These are phyloP conservation scores for Clarireedia paspali DNA, from an alignment of 2,329 filamentous ascomycete species.

Conservation along the genomic window DNA sequence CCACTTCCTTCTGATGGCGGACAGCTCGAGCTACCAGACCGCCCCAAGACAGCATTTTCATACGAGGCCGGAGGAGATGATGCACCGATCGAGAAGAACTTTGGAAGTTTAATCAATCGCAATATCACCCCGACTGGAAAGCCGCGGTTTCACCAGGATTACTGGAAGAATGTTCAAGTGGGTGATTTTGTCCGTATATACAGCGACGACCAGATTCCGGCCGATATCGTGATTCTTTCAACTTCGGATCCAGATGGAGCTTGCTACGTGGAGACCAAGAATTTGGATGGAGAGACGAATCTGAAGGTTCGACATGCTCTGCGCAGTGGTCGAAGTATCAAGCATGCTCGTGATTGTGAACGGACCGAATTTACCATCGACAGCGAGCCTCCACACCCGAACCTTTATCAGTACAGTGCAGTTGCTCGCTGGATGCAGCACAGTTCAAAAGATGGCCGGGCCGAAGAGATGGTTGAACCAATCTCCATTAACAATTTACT, in stretches of 20 bases:
- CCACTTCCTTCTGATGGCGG: conserved; percentile 48
- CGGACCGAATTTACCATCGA: conserved; percentile 79
- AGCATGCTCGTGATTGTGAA: conserved; percentile 89
- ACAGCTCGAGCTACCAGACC: conserved; percentile 21
- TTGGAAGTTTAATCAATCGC: conserved; percentile 68
- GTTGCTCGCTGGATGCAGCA: conserved; percentile 80
- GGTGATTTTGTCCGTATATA: conserved; percentile 96
- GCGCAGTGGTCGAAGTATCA: conserved; percentile 73
- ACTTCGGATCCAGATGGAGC: conserved; percentile 91
- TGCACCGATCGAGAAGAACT: conserved; percentile 36
- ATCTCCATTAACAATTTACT: conserved; percentile 93
- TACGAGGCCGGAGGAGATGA: conserved; percentile 34
- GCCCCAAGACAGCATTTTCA: conserved; percentile 30
- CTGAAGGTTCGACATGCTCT: conserved; percentile 90
- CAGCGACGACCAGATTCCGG: conserved; percentile 91
- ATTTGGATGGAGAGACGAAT: conserved; percentile 95
- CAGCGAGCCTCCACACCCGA: conserved; percentile 85
- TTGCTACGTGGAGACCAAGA: conserved; percentile 98
- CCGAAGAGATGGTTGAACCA: conserved; percentile 79
- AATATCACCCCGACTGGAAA: conserved; percentile 56
- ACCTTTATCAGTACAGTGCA: conserved; percentile 91
- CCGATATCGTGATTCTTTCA: conserved; percentile 84
- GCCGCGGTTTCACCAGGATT: conserved; percentile 83
- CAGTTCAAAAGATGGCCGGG: conserved; percentile 52
- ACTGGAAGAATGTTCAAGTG: conserved; percentile 92